These are phyloP conservation scores for Gossypium laxum DNA, from an alignment of 441 rosid species.

Conservation along the genomic window DNA sequence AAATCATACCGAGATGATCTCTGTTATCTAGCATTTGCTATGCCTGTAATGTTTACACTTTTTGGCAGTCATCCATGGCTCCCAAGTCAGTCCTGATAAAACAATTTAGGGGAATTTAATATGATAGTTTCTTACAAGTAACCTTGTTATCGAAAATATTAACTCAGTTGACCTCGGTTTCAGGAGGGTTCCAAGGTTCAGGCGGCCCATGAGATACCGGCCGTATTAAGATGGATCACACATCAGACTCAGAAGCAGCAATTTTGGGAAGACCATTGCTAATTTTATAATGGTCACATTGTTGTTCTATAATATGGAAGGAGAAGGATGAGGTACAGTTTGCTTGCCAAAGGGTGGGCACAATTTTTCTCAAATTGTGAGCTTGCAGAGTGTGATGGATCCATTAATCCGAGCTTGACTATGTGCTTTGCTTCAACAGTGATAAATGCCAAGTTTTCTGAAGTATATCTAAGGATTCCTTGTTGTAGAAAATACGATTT, in stretches of 20 bases:
- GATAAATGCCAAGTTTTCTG: conserved; percentile 13
- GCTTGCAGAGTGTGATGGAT: conserved; percentile 19
- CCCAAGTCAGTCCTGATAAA: background rate
- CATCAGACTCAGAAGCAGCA: background rate
- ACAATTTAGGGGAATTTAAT: background rate
- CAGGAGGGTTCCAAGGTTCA: conserved; percentile 71
- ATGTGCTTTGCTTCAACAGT: conserved; percentile 8
- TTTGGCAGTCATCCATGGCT: background rate
- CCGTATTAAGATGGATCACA: conserved; percentile 37
- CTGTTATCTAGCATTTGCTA: background rate
- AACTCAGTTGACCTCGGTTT: conserved; percentile 12
- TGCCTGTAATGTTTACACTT: background rate
- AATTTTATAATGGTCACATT: conserved; percentile 8
- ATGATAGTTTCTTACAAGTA: background rate
- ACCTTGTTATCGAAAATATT: background rate
- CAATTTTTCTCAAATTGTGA: conserved; percentile 11
- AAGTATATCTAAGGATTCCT: conserved; percentile 3
- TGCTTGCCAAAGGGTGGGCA: conserved; percentile 7
- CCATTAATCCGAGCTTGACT: background rate
- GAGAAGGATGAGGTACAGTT: conserved; percentile 6
- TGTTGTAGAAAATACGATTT: conserved; percentile 1
- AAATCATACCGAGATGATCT: background rate
- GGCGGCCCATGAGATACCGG: conserved; percentile 59
- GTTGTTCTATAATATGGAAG: conserved; percentile 8
- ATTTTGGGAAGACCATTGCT: conserved; percentile 11